Conservation (phyloP, 1,139 yeast species). For the Williopsis jadinii region DNA sequence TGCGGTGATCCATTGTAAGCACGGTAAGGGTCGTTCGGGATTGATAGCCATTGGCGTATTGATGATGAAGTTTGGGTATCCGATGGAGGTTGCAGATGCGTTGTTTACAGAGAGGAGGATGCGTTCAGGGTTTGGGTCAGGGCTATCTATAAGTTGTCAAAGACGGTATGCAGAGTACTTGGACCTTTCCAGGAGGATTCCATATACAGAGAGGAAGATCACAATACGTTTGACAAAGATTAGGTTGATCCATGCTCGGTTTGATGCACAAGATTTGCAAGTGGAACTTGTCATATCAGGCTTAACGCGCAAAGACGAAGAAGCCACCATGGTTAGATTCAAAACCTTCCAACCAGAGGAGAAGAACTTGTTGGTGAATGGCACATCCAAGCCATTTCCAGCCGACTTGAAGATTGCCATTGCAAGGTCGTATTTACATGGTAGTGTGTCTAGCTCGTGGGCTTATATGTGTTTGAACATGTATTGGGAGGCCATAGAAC, state of each 20-base stretch:
- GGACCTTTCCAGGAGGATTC: not conserved
- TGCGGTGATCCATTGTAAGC: conserved; percentile 80
- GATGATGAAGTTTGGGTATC: conserved; percentile 36
- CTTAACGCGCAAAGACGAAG: not conserved
- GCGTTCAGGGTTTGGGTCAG: conserved; percentile 49
- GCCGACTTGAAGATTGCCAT: conserved; percentile 4
- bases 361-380: not conserved
- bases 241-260: not conserved
- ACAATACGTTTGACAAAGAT: not conserved
- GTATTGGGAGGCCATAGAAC: conserved; percentile 23
- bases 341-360: not conserved
- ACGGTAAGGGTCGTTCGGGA: conserved; percentile 92
- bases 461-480: conserved; percentile 32
- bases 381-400: not conserved
- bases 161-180: conserved; percentile 52
- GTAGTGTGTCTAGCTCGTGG: conserved; percentile 11
- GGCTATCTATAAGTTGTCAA: conserved; percentile 72
- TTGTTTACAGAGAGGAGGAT: conserved; percentile 54
- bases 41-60: conserved; percentile 66
- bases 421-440: conserved; percentile 1
- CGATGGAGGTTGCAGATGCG: conserved; percentile 39
- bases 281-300: not conserved
- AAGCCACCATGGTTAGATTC: not conserved
- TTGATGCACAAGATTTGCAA: not conserved
- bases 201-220: not conserved